phyloP scores from a whole-genome alignment of 2,329 filamentous ascomycete species.

The Aphanoascus verrucosus region DNA sequence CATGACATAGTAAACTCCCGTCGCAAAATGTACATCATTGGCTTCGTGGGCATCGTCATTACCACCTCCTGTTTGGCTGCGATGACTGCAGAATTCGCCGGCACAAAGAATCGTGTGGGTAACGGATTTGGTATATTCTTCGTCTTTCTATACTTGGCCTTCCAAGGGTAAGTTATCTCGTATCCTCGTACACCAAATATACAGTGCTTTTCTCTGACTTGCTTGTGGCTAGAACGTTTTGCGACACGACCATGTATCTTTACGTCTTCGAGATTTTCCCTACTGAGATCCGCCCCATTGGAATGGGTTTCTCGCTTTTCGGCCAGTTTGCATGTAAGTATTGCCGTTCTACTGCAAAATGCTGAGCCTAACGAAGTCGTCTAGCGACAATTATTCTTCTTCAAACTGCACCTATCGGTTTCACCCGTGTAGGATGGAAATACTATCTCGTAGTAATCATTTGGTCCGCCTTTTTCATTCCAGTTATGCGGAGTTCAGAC shows the following conservation, averaged over 20 bases:
- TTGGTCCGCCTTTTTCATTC: constrained; percentile 36
- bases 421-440: constrained; percentile 40
- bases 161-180: constrained; percentile 33
- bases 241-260: constrained; percentile 40
- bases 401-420: constrained; percentile 38
- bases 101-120: constrained; percentile 33
- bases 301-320: constrained; percentile 43
- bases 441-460: constrained; percentile 41
- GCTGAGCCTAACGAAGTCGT: constrained; percentile 6
- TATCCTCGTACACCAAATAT: neutral
- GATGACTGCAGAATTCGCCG: constrained; percentile 30
- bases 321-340: constrained; percentile 37
- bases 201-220: constrained; percentile 10
- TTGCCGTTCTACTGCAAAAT: neutral
- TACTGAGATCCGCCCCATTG: constrained; percentile 42
- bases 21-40: constrained; percentile 34
- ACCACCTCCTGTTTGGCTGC: constrained; percentile 33
- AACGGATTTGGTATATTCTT: constrained; percentile 35
- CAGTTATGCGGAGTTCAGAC: constrained; percentile 19
- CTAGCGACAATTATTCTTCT: constrained; percentile 40
- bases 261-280: constrained; percentile 40
- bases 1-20: constrained; percentile 31
- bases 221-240: constrained; percentile 27
- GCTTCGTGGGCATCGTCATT: constrained; percentile 33
- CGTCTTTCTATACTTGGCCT: constrained; percentile 39